A percentile compares a stretch with the other conserved stretches of the same genome.
phyloP scores from a whole-genome alignment of 139 green algal genomes.

The Picochlorum sp. region DNA sequence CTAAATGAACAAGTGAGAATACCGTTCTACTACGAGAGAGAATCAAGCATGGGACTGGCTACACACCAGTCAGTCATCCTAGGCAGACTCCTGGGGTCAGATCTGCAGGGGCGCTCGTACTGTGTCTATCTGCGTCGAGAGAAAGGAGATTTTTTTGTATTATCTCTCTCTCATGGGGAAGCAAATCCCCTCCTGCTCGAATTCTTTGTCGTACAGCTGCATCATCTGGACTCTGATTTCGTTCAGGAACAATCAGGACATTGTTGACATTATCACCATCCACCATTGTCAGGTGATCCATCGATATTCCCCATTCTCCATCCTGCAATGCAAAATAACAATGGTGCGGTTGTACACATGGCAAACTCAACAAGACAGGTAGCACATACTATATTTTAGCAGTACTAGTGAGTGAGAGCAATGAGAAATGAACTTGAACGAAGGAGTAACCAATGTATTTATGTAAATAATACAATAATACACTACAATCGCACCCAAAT shows the following conservation, averaged over 20 bases:
- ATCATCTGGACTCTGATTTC: neutral
- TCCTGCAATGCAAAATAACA: constrained; percentile 39
- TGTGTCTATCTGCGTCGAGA: neutral
- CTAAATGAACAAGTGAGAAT: too few relatives aligned
- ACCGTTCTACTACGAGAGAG: too few relatives aligned
- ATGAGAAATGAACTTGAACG: too few relatives aligned
- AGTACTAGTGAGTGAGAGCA: too few relatives aligned
- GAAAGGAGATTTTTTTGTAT: neutral
- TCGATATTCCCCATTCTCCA: constrained; percentile 67
- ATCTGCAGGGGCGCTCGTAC: neutral
- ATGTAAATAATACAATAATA: too few relatives aligned
- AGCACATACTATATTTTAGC: too few relatives aligned
- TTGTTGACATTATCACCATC: constrained; percentile 76
- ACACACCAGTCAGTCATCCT: too few relatives aligned
- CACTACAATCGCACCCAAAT: constrained; percentile 29
- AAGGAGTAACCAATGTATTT: neutral
- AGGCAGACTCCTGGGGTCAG: too few relatives aligned
- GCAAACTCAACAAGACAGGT: neutral
- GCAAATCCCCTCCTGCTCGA: neutral
- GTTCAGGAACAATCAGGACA: constrained; percentile 34
- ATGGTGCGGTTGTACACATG: neutral
- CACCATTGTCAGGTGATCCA: constrained; percentile 52
- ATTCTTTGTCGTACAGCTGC: neutral
- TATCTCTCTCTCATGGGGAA: neutral
- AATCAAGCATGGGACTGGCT: too few relatives aligned